phyloP scores from a whole-genome alignment of 257 asterid species.

The Salvia rosmarinus region DNA sequence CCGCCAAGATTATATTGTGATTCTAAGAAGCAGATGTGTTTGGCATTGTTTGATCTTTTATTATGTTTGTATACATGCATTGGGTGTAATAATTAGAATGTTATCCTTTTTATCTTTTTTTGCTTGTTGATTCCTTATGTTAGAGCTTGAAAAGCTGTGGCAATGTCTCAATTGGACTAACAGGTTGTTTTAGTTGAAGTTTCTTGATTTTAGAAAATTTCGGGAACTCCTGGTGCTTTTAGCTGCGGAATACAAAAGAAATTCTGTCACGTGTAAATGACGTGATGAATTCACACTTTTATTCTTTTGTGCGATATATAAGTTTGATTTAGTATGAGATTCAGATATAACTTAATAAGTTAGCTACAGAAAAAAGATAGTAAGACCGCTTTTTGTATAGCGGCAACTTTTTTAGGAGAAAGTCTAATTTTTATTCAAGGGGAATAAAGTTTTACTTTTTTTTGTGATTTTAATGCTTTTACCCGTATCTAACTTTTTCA shows the following conservation, averaged over 20 bases:
- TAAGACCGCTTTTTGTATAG: slow-evolving; percentile 18
- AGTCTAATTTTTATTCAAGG: neutral
- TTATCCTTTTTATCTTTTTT: slow-evolving; percentile 11
- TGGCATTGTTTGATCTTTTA: neutral
- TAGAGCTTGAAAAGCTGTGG: slow-evolving; percentile 18
- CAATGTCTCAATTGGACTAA: slow-evolving; percentile 6
- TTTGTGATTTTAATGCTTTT: no score
- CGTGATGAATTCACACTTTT: neutral
- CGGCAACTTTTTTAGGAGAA: neutral
- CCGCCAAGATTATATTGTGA: neutral
- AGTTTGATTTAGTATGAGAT: slow-evolving; percentile 8
- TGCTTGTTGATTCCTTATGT: neutral
- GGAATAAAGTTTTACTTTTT: neutral
- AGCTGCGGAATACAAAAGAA: slow-evolving; percentile 12
- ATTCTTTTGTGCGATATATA: neutral
- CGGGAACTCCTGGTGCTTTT: slow-evolving; percentile 24
- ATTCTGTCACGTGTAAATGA: neutral
- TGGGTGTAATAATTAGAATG: neutral
- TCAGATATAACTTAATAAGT: slow-evolving; percentile 12
- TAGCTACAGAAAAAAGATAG: slow-evolving; percentile 5
- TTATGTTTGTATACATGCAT: slow-evolving; percentile 21
- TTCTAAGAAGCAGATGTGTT: neutral
- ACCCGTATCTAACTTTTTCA: no score
- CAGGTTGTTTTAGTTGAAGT: slow-evolving; percentile 15
- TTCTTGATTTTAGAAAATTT: slow-evolving; percentile 6